These are phyloP conservation scores for Malus hybrid DNA, from an alignment of 331 rosid species.

Conservation along the genomic window DNA sequence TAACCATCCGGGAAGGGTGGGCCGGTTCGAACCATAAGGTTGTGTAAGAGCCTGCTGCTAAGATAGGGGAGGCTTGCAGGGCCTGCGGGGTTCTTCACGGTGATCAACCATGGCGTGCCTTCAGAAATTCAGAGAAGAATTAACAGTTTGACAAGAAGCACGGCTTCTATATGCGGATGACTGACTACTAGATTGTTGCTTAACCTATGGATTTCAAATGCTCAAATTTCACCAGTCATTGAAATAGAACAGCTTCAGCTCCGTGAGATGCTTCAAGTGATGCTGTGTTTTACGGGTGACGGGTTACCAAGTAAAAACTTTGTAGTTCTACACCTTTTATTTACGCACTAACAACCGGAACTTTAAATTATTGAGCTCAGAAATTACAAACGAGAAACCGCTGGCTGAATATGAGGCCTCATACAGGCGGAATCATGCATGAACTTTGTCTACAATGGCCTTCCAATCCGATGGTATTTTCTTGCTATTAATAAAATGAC, in stretches of 20 bases:
- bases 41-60: neutral
- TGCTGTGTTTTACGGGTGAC: neutral
- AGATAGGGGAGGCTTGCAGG: neutral
- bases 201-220: neutral
- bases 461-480: neutral
- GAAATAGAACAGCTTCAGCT: too few species aligned
- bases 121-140: neutral
- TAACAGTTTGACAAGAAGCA: neutral
- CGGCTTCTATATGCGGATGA: neutral
- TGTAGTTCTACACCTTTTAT: neutral
- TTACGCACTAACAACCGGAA: too few species aligned
- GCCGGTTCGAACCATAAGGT: neutral
- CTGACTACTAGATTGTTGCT: neutral
- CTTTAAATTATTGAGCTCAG: neutral
- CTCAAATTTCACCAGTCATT: too few species aligned
- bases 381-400: too few species aligned
- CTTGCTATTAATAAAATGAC: neutral
- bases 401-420: too few species aligned
- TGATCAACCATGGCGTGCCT: slow-evolving; percentile 8
- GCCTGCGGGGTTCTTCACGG: neutral
- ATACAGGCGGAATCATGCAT: too few species aligned
- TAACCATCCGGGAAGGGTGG: neutral
- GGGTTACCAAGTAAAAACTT: neutral
- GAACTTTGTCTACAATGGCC: neutral
- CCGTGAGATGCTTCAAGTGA: too few species aligned